phyloP scores from a whole-genome alignment of 192 early-diverging fungal genomes.

The Ambispora gerdemannii region DNA sequence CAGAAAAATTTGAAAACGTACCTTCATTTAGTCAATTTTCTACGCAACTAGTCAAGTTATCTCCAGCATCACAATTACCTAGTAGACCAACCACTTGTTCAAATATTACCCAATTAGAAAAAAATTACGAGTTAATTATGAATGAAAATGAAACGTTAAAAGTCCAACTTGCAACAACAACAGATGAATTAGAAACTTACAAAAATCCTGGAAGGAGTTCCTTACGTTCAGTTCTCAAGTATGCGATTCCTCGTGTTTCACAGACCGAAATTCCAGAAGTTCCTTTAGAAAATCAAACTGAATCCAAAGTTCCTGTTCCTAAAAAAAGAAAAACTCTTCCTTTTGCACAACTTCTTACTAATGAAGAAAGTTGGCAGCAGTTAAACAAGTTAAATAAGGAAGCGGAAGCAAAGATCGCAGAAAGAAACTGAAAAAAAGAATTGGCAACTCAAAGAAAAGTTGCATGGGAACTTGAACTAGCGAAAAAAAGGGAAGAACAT shows the following conservation, averaged over 20 bases:
- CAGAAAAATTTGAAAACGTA: background rate
- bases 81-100: too few species aligned
- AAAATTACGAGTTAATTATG: too few species aligned
- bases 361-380: too few species aligned
- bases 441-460: background rate
- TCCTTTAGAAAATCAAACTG: background rate
- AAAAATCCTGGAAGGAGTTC: too few species aligned
- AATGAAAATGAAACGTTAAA: too few species aligned
- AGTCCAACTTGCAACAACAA: background rate
- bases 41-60: background rate
- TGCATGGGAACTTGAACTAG: too few species aligned
- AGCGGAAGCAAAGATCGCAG: background rate
- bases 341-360: background rate
- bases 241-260: background rate
- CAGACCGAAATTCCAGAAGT: too few species aligned
- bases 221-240: background rate
- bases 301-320: too few species aligned
- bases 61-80: background rate
- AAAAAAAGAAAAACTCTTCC: background rate
- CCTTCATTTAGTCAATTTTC: background rate
- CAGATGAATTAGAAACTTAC: conserved; percentile 1
- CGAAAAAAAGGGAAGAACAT: too few species aligned
- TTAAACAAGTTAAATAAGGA: background rate
- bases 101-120: too few species aligned
- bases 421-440: background rate